phyloP scores from a whole-genome alignment of 768 basidiomycete species.

The Lentinus tigrinus region DNA sequence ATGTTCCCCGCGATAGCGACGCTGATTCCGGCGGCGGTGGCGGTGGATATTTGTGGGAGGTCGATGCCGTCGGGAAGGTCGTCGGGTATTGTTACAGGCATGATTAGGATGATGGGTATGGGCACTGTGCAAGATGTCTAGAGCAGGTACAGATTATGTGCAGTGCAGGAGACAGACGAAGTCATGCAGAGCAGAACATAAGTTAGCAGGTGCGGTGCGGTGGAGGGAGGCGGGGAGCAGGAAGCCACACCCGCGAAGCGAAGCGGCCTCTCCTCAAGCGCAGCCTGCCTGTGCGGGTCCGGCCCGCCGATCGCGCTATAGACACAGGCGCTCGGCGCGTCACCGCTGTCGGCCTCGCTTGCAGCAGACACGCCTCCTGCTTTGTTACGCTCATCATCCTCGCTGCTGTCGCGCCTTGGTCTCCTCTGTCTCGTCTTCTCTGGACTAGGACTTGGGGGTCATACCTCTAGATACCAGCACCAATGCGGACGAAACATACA shows the following conservation, averaged over 20 bases:
- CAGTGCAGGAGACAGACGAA: background rate
- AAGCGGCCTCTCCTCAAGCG: background rate
- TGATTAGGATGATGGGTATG: conserved; percentile 4
- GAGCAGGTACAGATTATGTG: background rate
- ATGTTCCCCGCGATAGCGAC: conserved; percentile 84
- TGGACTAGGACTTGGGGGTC: background rate
- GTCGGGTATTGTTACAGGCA: conserved; percentile 3
- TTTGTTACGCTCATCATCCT: background rate
- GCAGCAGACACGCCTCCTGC: background rate
- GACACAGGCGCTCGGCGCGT: background rate
- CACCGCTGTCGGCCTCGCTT: background rate
- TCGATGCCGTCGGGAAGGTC: conserved; percentile 30
- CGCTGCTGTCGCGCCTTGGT: background rate
- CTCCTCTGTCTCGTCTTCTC: background rate
- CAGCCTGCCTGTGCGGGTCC: background rate
- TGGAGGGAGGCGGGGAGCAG: background rate
- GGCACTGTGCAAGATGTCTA: conserved; percentile 9
- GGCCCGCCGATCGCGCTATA: background rate
- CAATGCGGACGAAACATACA: conserved; percentile 80
- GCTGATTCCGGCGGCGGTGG: conserved; percentile 72
- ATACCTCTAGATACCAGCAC: background rate
- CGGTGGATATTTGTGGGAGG: conserved; percentile 54
- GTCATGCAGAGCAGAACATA: background rate
- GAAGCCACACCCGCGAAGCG: background rate
- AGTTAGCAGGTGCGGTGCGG: conserved; percentile 1